Evolutionary conservation across 2,329 filamentous ascomycete genomes (phyloP).

Genomic region (Didymella keratinophila): DNA sequence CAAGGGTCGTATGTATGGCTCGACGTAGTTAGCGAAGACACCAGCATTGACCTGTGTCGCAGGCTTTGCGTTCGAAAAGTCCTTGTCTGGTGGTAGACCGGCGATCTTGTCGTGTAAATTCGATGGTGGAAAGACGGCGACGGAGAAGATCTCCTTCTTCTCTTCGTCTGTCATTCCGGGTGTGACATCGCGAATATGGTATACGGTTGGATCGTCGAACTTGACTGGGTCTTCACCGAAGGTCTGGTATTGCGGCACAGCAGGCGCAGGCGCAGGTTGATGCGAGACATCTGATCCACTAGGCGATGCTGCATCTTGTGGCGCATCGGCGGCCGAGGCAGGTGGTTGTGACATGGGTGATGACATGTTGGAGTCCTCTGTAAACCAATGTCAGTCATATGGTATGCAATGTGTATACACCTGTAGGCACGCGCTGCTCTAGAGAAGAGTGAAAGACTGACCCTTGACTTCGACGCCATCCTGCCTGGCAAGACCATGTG

Average conservation of each 20-base stretch:
- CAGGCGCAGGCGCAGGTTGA: constrained; percentile 67
- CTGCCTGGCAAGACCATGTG: constrained; percentile 69
- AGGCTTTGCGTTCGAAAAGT: constrained; percentile 94
- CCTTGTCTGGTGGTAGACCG: constrained; percentile 88
- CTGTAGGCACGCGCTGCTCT: not conserved
- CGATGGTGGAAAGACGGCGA: constrained; percentile 80
- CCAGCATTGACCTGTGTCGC: constrained; percentile 92
- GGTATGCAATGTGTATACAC: no score
- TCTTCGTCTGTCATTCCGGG: constrained; percentile 84
- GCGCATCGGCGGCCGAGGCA: constrained; percentile 63
- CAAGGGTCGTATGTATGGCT: constrained; percentile 88
- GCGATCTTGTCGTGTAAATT: constrained; percentile 87
- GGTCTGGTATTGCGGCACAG: constrained; percentile 77
- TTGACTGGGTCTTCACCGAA: constrained; percentile 92
- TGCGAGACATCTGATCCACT: constrained; percentile 64
- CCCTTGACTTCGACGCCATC: constrained; percentile 63
- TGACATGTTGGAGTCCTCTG: constrained; percentile 51
- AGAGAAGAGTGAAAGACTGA: not conserved
- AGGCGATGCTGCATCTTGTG: constrained; percentile 69
- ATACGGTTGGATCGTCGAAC: constrained; percentile 91
- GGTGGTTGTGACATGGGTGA: constrained; percentile 54
- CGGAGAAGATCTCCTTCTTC: constrained; percentile 85
- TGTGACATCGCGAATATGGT: constrained; percentile 82
- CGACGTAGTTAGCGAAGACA: constrained; percentile 91
- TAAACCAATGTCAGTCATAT: constrained; percentile 17